Conservation (phyloP, 805 yeast species). For the Ogataea haglerorum region DNA sequence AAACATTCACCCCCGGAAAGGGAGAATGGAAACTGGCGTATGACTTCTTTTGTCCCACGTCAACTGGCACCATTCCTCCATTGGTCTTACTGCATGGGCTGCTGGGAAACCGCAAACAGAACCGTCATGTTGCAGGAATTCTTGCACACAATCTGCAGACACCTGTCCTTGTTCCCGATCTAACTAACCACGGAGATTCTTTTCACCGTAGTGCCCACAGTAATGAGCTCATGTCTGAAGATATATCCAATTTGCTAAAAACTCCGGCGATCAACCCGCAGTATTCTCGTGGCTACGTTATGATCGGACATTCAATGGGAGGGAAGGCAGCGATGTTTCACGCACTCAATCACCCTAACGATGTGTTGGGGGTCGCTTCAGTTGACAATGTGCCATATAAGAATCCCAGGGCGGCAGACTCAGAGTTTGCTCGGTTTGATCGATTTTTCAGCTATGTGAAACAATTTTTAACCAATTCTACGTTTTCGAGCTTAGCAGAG, state of each 20-base stretch:
- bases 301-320: slow-evolving; percentile 84
- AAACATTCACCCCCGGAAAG: background rate
- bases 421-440: slow-evolving; percentile 32
- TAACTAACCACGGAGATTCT: slow-evolving; percentile 87
- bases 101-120: slow-evolving; percentile 77
- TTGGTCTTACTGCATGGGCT: slow-evolving; percentile 82
- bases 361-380: slow-evolving; percentile 60
- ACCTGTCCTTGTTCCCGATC: slow-evolving; percentile 64
- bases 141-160: slow-evolving; percentile 45
- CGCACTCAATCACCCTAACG: slow-evolving; percentile 61
- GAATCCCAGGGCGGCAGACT: slow-evolving; percentile 40
- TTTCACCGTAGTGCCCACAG: slow-evolving; percentile 71
- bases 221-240: slow-evolving; percentile 75
- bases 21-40: slow-evolving; percentile 6
- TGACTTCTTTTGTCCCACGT: slow-evolving; percentile 9
- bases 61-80: slow-evolving; percentile 40
- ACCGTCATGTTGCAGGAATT: slow-evolving; percentile 66
- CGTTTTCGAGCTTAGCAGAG: slow-evolving; percentile 32
- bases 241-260: slow-evolving; percentile 57
- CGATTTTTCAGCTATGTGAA: slow-evolving; percentile 20
- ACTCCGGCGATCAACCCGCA: slow-evolving; percentile 5
- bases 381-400: slow-evolving; percentile 74
- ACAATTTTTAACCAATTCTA: slow-evolving; percentile 3
- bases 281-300: slow-evolving; percentile 44
- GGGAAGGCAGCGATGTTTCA: slow-evolving; percentile 90